Percentiles rank a stretch among this genome's conserved stretches.
These are phyloP conservation scores for Chaetomium tenue DNA, from an alignment of 495 filamentous ascomycete genomes.

Conservation along the genomic window DNA sequence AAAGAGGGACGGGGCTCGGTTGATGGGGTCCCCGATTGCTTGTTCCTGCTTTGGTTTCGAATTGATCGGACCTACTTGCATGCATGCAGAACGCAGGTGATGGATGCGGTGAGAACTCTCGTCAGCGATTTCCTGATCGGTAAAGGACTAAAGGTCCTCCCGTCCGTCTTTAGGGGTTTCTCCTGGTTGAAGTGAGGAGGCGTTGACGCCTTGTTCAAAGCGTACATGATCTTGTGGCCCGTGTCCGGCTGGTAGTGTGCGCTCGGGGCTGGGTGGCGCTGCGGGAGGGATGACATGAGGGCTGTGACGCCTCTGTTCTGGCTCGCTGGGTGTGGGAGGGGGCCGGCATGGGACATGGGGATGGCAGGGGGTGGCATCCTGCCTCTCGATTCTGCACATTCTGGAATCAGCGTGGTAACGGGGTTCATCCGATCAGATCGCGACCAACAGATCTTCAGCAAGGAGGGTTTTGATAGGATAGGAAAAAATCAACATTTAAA, in stretches of 20 bases:
- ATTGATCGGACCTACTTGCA: background rate
- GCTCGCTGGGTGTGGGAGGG: background rate
- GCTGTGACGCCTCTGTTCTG: background rate
- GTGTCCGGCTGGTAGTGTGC: background rate
- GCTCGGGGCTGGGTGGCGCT: background rate
- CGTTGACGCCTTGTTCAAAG: background rate
- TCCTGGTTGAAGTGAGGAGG: background rate
- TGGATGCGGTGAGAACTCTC: background rate
- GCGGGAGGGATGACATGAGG: background rate
- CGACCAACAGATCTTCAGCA: constrained; percentile 3
- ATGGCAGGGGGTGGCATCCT: background rate
- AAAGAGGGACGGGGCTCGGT: too few relatives aligned
- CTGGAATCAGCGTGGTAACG: background rate
- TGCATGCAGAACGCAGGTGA: background rate
- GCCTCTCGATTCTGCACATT: background rate
- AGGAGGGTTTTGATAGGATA: background rate
- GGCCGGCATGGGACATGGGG: background rate
- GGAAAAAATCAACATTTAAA: constrained; percentile 13
- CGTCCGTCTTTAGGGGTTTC: background rate
- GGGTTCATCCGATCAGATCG: background rate
- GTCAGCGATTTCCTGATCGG: background rate
- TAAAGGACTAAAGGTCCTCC: background rate
- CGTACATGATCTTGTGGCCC: background rate
- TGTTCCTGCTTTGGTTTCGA: background rate
- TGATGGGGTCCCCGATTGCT: background rate